Evolutionary conservation across 2,329 filamentous ascomycete species (phyloP), one percentile per base, ranked within the genome.

Genomic region (Didymella lethalis): DNA sequence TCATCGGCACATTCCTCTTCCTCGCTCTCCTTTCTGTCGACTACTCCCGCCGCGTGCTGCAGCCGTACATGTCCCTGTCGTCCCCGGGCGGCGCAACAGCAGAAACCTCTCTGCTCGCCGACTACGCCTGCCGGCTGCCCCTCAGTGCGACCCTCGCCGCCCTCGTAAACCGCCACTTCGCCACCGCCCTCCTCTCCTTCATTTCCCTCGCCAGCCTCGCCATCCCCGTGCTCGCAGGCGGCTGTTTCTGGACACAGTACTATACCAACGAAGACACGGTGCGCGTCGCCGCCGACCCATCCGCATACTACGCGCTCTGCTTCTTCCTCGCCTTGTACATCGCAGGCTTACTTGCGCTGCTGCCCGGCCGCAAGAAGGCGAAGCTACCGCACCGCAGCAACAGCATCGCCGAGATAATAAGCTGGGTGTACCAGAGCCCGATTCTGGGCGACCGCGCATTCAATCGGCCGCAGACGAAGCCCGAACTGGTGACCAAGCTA

Each of bases 321-420:
- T 85, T 85, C 43, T 86, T 95, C 70, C 85, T 92, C 3, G 81
- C 87, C 25, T 77, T 96, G 25, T 94, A 90, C 77, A 81, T 88
- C 11, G 65, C 87, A n/a, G 87, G 84, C 12, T 81, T 94, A 49
- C 72, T 85, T 41, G 76, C 67, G 49, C 52, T 85, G 6, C 78
- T 92, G 56, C 89, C 89, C 0, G 78, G 81, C 12, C 84, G 90
- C 14, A 78, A 81, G 41, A 80, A 83, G 38, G 86, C 88, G 64
- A 81, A 88, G 41, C 84, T 96, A 1, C 92, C 92, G 0, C 92
- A 96, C 72, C 83, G 84, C 5, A 87, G 91, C 40, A 85, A 84
- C 60, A 91, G 85, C 46, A 82, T 96, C 18, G 90, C 90, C 1
- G 92, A 93, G 73, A 82, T 93, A 23, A 84, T 96, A 66, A 89